Percentiles rank a stretch among this genome's conserved stretches.
These are phyloP conservation scores for Bothriochloa decipiens DNA, from an alignment of 176 grass and related monocot genomes.

Conservation along the genomic window DNA sequence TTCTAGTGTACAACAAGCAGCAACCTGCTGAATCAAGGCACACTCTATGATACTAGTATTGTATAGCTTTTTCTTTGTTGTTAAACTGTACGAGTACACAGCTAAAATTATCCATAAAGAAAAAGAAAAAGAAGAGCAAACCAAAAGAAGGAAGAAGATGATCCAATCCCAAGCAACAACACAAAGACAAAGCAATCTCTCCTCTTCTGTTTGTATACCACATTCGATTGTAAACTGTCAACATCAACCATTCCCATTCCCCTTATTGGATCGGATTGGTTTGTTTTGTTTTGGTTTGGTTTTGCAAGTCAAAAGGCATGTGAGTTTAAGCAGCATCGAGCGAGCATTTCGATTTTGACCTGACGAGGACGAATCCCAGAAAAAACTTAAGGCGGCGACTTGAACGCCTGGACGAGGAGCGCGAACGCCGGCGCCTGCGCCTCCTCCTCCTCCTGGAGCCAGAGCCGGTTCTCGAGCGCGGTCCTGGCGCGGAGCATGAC, in stretches of 20 bases:
- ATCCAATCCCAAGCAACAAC: background rate
- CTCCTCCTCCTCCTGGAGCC: constrained; percentile 81
- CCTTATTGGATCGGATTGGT: background rate
- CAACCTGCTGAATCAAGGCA: constrained; percentile 24
- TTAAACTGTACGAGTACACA: constrained; percentile 41
- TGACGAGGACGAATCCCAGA: too few species aligned
- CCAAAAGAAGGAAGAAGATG: constrained; percentile 9
- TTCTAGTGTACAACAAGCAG: constrained; percentile 21
- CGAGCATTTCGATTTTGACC: constrained; percentile 4
- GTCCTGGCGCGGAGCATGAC: constrained; percentile 79
- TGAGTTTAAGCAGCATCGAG: background rate
- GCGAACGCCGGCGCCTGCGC: constrained; percentile 57
- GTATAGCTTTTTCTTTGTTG: background rate
- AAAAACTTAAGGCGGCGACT: constrained; percentile 17
- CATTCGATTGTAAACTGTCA: constrained; percentile 4
- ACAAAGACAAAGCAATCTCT: background rate
- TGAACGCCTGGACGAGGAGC: constrained; percentile 78
- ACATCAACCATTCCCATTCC: background rate
- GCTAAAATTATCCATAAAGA: constrained; percentile 15
- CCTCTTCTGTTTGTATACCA: background rate
- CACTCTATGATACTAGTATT: background rate
- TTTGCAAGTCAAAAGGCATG: background rate
- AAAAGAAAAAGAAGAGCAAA: background rate
- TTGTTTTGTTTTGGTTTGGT: constrained; percentile 33
- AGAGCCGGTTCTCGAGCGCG: constrained; percentile 81